These are phyloP conservation scores for Taphrina communis DNA, from an alignment of 1,139 yeast species.

Conservation along the genomic window DNA sequence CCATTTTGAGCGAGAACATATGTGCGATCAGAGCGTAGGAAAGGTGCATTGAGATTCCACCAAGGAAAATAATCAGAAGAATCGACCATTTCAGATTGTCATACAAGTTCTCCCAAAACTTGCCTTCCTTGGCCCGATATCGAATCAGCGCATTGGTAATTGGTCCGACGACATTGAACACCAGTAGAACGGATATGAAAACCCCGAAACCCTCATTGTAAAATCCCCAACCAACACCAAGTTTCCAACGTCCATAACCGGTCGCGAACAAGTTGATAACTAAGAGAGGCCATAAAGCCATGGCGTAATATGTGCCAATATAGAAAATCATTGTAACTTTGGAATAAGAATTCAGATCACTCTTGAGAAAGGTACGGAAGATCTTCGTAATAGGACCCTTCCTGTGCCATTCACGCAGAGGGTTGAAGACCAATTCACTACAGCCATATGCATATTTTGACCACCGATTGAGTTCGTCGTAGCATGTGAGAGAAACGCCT, in stretches of 20 bases:
- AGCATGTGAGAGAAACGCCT: slow-evolving; percentile 45
- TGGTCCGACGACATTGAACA: slow-evolving; percentile 44
- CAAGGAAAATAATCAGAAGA: slow-evolving; percentile 42
- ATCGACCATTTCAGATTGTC: slow-evolving; percentile 43
- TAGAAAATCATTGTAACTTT: slow-evolving; percentile 44
- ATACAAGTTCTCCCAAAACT: slow-evolving; percentile 40
- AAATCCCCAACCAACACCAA: slow-evolving; percentile 43
- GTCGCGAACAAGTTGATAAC: slow-evolving; percentile 43
- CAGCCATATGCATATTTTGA: slow-evolving; percentile 45
- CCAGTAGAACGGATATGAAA: slow-evolving; percentile 42
- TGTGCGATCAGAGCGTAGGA: slow-evolving; percentile 44
- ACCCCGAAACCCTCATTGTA: slow-evolving; percentile 41
- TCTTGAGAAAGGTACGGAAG: slow-evolving; percentile 42
- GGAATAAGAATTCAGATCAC: slow-evolving; percentile 38
- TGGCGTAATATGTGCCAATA: slow-evolving; percentile 45
- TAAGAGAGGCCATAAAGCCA: slow-evolving; percentile 43
- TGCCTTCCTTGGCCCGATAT: slow-evolving; percentile 41
- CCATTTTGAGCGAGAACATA: slow-evolving; percentile 44
- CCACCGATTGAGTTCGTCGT: slow-evolving; percentile 46
- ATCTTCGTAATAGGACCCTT: slow-evolving; percentile 44
- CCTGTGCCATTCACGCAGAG: slow-evolving; percentile 42
- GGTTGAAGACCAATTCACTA: slow-evolving; percentile 43
- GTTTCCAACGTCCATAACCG: slow-evolving; percentile 45
- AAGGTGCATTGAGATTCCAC: slow-evolving; percentile 45
- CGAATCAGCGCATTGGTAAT: slow-evolving; percentile 45